These are phyloP conservation scores for Trypanosoma rangeli DNA, from an alignment of 208 protist genomes.

Conservation along the genomic window DNA sequence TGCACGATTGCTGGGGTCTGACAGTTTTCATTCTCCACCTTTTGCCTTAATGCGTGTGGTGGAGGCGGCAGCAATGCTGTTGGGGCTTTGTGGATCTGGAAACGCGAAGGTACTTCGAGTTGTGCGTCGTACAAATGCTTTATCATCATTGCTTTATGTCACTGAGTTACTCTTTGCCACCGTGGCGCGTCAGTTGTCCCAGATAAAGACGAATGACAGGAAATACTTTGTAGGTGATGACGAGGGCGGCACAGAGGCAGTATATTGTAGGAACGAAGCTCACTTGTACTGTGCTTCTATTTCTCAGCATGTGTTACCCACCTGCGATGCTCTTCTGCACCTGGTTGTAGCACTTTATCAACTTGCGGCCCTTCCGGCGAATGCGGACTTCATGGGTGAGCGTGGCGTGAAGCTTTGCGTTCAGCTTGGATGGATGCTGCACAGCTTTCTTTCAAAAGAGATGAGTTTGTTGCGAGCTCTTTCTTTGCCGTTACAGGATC, in stretches of 20 bases:
- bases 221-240: not conserved
- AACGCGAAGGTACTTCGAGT: constrained; percentile 11
- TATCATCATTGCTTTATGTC: constrained; percentile 13
- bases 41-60: constrained; percentile 13
- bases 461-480: not conserved
- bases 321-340: constrained; percentile 20
- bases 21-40: not conserved
- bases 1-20: not conserved
- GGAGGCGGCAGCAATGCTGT: constrained; percentile 11
- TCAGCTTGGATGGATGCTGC: constrained; percentile 22
- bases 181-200: not conserved
- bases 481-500: not conserved
- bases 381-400: constrained; percentile 12
- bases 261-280: not conserved
- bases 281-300: not conserved
- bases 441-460: constrained; percentile 8
- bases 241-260: not conserved
- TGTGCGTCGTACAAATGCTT: constrained; percentile 13
- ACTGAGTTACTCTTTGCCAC: constrained; percentile 8
- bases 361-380: constrained; percentile 12
- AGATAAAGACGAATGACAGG: not conserved
- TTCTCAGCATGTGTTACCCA: constrained; percentile 1
- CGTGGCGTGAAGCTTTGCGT: constrained; percentile 21
- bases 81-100: constrained; percentile 18
- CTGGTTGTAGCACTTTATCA: constrained; percentile 26